Base-by-base conservation (phyloP, 2,329 filamentous ascomycete species). In the Boeremia lycopersici region DNA sequence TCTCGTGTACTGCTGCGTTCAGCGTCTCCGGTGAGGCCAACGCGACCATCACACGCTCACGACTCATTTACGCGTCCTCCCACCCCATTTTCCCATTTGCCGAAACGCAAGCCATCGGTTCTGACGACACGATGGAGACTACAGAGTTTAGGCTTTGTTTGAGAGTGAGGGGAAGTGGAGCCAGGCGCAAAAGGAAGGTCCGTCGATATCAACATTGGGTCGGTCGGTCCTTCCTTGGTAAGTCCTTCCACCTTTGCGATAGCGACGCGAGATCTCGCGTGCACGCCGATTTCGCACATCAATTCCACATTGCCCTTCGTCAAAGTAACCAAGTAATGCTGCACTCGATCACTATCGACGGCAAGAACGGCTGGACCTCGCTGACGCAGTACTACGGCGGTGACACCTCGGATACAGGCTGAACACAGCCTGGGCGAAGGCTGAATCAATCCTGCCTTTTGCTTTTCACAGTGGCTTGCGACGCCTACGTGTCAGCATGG, bases 91-190 rank as follows among this genome's bases (percentile, higher is more conserved):
- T 31, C 17, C 25, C 34, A 41, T 49, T 39, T 35, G 46, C 34
- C 40, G 31, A 47, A 42, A 40, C 35, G 31, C 6, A 49, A 49
- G 41, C 46, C 46, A 28, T 42, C n/a, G 11, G 33, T 55, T 30
- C 34, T 47, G 41, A 47, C 52, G 41, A 55, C 42, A 47, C 31
- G 36, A 46, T 36, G 28, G 31, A 23, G 10, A 26, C 30, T 11
- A 42, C 42, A 50, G 46, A 46, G 52, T 50, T 50, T 39, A 34
- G 46, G 36, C 46, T 41, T 46, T 42, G 52, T 55, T 41, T 55
- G 52, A 12, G 36, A 28, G 35, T 33, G 52, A 50, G 46, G 52
- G 52, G 52, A 50, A 50, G 52, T 50, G 52, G 52, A 55, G 46
- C 42, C 26, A 9, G 30, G 28, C 35, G 30, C 15, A 28, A 30